phyloP scores from a whole-genome alignment of 495 filamentous ascomycete genomes.

The Penicillium nucicola region DNA sequence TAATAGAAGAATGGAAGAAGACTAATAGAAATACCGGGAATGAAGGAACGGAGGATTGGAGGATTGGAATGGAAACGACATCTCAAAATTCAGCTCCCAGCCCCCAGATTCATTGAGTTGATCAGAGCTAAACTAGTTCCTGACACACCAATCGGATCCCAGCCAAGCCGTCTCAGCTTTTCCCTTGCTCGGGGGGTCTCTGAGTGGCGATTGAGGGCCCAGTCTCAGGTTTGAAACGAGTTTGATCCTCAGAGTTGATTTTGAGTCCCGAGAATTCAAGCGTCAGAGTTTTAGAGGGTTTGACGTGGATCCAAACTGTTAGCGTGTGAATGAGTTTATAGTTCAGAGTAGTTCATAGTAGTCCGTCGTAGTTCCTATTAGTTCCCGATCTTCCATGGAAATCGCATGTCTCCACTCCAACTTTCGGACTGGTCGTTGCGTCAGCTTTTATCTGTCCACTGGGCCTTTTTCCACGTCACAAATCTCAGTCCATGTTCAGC shows the following conservation, averaged over 20 bases:
- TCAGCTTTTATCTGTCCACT: not conserved
- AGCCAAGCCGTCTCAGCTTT: slow-evolving; percentile 17
- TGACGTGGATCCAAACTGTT: too few species aligned
- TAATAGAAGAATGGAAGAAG: slow-evolving; percentile 14
- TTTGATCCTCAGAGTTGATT: too few species aligned
- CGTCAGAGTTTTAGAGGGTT: too few species aligned
- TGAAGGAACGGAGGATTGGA: too few species aligned
- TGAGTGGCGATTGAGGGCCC: too few species aligned
- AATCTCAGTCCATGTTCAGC: not conserved
- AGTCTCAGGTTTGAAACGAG: too few species aligned
- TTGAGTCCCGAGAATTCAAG: too few species aligned
- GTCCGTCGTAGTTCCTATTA: too few species aligned
- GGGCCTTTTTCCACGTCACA: slow-evolving; percentile 11
- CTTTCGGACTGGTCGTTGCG: too few species aligned
- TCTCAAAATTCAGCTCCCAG: not conserved
- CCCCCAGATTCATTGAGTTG: slow-evolving; percentile 2
- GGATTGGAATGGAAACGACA: not conserved
- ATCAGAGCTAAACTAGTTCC: slow-evolving; percentile 8
- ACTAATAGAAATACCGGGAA: too few species aligned
- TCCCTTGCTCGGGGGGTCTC: slow-evolving; percentile 1
- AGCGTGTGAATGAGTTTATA: too few species aligned
- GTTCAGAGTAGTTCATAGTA: too few species aligned
- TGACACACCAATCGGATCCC: slow-evolving; percentile 26
- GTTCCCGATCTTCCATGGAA: not conserved
- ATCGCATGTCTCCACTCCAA: not conserved